Evolutionary conservation across 768 basidiomycete genomes (phyloP), one percentile per base, ranked within the genome.

Genomic region (Podaxis carcinomalis): DNA sequence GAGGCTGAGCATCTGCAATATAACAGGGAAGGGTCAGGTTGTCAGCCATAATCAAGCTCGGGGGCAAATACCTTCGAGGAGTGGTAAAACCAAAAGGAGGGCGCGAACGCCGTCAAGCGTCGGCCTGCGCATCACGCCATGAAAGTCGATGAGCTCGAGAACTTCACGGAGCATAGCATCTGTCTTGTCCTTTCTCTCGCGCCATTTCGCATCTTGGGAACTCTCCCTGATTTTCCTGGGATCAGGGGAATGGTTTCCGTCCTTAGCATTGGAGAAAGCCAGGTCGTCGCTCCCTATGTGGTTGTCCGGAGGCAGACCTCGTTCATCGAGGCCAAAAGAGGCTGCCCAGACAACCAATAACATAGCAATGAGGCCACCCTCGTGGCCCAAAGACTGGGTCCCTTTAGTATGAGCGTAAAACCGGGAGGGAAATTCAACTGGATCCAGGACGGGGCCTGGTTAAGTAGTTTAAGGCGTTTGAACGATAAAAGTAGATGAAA

Each of bases 331-430:
- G 42, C 95, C 95, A 70, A 92, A 95, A 40, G 92, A 93, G 3
- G 87, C 83, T 0, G 93, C 95, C 93, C 93, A 97, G 21, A 89
- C 85, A 47, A 91, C 91, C 21, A 96, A 79, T 32, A 92, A 73
- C 80, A 91, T 89, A 19, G 87, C 81, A 42, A 97, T 80, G 59
- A 96, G 82, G 44, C 83, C 83, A 11, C 88, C 93, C 65, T 92
- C 87, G 51, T 83, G 78, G n/a, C 84, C 81, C 10, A 96, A 81
- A 14, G 82, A 73, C 16, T 83, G 79, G 3, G 80, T 75, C 0
- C 88, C 88, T 61, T 89, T 84, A 59, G 72, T 70, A 68, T 88
- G 90, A 36, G 86, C 84, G 14, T 80, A 72, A 68, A 85, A 95
- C 51, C 93, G 82, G n/a, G 83, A 76, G 25, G 83, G 77, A 66